Evolutionary conservation across 768 basidiomycete genomes (phyloP).

Genomic region (Podaxis carcinomalis): DNA sequence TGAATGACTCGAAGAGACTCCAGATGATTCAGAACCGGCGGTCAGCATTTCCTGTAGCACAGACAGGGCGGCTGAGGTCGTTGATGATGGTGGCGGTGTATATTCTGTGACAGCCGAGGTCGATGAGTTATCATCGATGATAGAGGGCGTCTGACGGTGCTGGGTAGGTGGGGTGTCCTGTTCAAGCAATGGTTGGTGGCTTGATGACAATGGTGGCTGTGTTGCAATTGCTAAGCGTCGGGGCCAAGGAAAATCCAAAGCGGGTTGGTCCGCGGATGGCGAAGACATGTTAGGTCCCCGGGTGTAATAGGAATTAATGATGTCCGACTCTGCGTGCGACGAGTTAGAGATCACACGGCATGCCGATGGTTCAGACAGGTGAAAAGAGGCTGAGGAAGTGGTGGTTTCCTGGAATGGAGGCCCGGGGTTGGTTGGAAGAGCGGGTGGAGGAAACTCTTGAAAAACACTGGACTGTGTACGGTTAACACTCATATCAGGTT

Average conservation of each 20-base stretch:
- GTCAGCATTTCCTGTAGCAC: not conserved
- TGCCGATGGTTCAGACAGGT: not conserved
- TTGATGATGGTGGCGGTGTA: constrained; percentile 1
- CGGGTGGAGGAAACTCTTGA: constrained; percentile 6
- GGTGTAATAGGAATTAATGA: constrained; percentile 6
- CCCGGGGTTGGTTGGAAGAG: not conserved
- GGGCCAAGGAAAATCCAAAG: not conserved
- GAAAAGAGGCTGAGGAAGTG: not conserved
- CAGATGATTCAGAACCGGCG: not conserved
- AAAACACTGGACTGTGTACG: constrained; percentile 3
- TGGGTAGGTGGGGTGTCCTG: not conserved
- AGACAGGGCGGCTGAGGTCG: not conserved
- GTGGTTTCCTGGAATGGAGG: constrained; percentile 2
- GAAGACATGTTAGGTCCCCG: not conserved
- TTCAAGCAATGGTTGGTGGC: not conserved
- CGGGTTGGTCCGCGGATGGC: constrained; percentile 4
- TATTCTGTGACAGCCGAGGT: constrained; percentile 2
- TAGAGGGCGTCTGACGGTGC: not conserved
- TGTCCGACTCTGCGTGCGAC: constrained; percentile 5
- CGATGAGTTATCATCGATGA: constrained; percentile 9
- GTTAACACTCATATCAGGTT: not conserved
- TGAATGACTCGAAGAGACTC: constrained; percentile 3
- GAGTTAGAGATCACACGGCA: not conserved
- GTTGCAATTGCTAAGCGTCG: not conserved
- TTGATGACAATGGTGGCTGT: not conserved